Evolutionary conservation across 164 flowering plant species (phyloP), one percentile per base, ranked within the genome.

Genomic region (Vitis rupestris): DNA sequence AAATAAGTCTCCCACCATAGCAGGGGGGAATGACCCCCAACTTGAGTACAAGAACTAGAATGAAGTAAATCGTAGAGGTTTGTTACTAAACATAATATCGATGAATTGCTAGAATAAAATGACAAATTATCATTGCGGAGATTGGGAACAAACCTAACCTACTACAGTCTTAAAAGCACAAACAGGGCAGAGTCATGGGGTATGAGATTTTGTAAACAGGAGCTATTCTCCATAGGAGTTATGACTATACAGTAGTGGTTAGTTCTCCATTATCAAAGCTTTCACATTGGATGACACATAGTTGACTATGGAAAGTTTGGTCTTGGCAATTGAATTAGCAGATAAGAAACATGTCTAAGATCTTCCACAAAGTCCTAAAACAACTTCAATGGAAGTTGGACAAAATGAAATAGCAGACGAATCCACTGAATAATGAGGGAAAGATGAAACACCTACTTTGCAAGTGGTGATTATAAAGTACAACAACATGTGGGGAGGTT

Each of bases 401-500:
- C 72, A 69, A 60, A 19, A 56, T 29, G 61, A 69, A 12, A 1
- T 56, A 62, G 29, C 63, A 31, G 55, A 13, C 8, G 7, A 65
- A 30, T 14, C 62, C 19, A 57, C 0, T 59, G 61, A 12, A 9
- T 47, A 10, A 15, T 59, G 59, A 51, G 52, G 51, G 31, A 53
- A 59, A 15, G 50, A 8, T 47, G 71, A 72, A 70, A 57, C 30
- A 58, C 48, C 64, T 47, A 59, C 12, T 19, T 16, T 64, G 57
- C 68, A 55, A 53, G 19, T 37, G 13, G 44, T 47, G 67, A 29
- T 7, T 3, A 8, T 59, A 70, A 69, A 47, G 70, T 59, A 50
- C 56, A 54, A 63, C 73, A 64, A 71, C 56, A 50, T 68, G 50
- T 37, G 16, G 75, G 53, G 53, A 77, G 80, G 52, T 61, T 59